phyloP scores from a whole-genome alignment of 2,329 filamentous ascomycete genomes.

The Dothiorella sarmentorum region DNA sequence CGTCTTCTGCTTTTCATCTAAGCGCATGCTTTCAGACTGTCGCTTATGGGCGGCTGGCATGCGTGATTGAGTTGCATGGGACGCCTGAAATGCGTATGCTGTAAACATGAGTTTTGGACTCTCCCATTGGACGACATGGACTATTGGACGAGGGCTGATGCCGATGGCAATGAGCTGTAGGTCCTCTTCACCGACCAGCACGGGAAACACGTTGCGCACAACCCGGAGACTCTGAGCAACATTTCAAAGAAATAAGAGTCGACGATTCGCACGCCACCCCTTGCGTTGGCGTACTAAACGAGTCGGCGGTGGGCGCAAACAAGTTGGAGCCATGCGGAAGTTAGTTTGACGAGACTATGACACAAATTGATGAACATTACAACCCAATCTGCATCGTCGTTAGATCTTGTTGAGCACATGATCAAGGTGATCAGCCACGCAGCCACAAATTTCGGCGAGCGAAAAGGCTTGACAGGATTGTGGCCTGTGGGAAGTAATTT shows the following conservation, averaged over 20 bases:
- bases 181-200: conserved; percentile 41
- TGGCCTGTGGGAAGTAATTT: background rate
- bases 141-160: background rate
- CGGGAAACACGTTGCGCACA: conserved; percentile 40
- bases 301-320: background rate
- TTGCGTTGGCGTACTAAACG: background rate
- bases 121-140: no score
- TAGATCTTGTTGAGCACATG: background rate
- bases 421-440: background rate
- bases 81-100: background rate
- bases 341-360: background rate
- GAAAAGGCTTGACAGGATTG: background rate
- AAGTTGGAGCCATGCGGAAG: background rate
- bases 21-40: no score
- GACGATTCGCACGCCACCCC: no score
- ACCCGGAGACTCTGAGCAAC: conserved; percentile 34
- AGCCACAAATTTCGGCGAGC: background rate
- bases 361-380: background rate
- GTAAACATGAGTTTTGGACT: background rate
- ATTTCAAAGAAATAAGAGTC: background rate
- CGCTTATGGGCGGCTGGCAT: background rate
- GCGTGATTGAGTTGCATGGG: background rate
- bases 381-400: background rate
- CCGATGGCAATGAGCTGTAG: conserved; percentile 24
- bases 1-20: background rate